Percentiles rank a stretch among this genome's conserved stretches.
Evolutionary conservation across 768 basidiomycete species (phyloP).

Genomic region (Boletus speciosus): DNA sequence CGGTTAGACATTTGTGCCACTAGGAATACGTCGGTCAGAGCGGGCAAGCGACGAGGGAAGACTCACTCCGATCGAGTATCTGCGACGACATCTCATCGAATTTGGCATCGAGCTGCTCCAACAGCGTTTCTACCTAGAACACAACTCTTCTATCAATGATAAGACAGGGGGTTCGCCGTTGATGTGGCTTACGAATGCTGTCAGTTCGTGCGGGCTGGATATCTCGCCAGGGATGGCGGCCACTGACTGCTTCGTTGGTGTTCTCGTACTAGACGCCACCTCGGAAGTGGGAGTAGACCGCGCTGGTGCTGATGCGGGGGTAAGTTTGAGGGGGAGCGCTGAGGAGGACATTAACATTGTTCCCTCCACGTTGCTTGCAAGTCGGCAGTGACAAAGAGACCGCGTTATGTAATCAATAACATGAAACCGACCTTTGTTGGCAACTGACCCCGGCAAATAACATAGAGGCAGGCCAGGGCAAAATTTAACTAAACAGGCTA

Average conservation of each 20-base stretch:
- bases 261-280: constrained; percentile 26
- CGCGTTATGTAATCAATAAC: constrained; percentile 11
- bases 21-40: constrained; percentile 31
- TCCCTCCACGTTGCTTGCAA: neutral
- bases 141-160: neutral
- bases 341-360: constrained; percentile 45
- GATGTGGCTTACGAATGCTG: constrained; percentile 74
- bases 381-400: neutral
- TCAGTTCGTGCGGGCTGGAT: constrained; percentile 90
- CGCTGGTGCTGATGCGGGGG: constrained; percentile 52
- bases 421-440: constrained; percentile 11
- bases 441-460: too few species aligned
- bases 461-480: too few species aligned
- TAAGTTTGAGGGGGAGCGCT: constrained; percentile 65
- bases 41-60: neutral
- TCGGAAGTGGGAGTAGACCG: constrained; percentile 31
- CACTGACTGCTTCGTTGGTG: constrained; percentile 46
- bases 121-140: constrained; percentile 75
- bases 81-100: constrained; percentile 93
- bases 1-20: constrained; percentile 93
- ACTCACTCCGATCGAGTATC: constrained; percentile 80
- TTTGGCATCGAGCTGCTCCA: constrained; percentile 84
- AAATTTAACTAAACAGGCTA: too few species aligned
- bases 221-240: constrained; percentile 55
- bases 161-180: constrained; percentile 1